Evolutionary conservation across 768 basidiomycete genomes (phyloP).

Genomic region (Tylopilus cervinicoccineus): DNA sequence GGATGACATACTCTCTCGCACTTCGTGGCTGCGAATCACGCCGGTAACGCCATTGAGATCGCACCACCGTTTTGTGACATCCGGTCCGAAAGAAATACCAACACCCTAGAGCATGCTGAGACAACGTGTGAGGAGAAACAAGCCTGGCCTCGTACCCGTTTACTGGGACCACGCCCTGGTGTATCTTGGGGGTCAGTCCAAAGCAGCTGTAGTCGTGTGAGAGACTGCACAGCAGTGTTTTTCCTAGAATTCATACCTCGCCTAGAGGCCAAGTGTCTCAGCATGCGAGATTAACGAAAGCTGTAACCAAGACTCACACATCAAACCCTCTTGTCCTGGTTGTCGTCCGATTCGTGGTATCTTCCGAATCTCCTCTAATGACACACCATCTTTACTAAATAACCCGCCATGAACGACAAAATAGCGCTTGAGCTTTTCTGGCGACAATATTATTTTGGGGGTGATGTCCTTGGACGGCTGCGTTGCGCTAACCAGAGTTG

Average conservation of each 20-base stretch:
- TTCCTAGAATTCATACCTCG: slow-evolving; percentile 44
- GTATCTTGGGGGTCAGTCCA: slow-evolving; percentile 95
- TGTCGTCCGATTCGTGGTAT: slow-evolving; percentile 85
- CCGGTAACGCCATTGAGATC: slow-evolving; percentile 81
- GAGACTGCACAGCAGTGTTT: background rate
- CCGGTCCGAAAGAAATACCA: slow-evolving; percentile 93
- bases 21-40: slow-evolving; percentile 94
- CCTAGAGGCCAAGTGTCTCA: slow-evolving; percentile 36
- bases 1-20: slow-evolving; percentile 67
- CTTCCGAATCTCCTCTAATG: slow-evolving; percentile 87
- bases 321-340: slow-evolving; percentile 91
- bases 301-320: slow-evolving; percentile 60
- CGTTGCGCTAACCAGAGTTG: slow-evolving; percentile 79
- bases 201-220: slow-evolving; percentile 51
- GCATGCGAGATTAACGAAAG: slow-evolving; percentile 3
- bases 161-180: slow-evolving; percentile 91
- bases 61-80: slow-evolving; percentile 90
- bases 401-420: slow-evolving; percentile 96
- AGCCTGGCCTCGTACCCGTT: slow-evolving; percentile 61
- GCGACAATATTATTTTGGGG: slow-evolving; percentile 65
- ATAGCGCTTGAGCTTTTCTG: slow-evolving; percentile 80
- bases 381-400: slow-evolving; percentile 94
- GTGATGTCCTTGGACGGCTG: slow-evolving; percentile 42
- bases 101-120: slow-evolving; percentile 61
- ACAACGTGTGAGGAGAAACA: slow-evolving; percentile 4